phyloP scores from a whole-genome alignment of 371 early-diverging fungal genomes.

The Rhizomucor pusillus region DNA sequence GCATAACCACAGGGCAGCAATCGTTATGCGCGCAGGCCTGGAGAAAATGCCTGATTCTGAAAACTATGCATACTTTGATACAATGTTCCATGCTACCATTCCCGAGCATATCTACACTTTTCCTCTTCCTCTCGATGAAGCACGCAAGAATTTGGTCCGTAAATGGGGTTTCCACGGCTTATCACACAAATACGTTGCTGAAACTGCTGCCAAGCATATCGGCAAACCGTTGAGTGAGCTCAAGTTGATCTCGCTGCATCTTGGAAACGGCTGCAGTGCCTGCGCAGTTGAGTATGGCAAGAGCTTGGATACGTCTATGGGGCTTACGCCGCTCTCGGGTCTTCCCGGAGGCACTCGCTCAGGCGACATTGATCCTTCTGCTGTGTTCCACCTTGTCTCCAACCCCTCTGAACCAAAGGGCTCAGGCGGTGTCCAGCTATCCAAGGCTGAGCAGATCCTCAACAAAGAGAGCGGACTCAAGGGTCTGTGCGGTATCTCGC shows the following conservation, averaged over 20 bases:
- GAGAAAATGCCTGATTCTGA: constrained; percentile 11
- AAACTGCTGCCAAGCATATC: constrained; percentile 10
- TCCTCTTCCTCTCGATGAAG: constrained; percentile 30
- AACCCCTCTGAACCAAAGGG: constrained; percentile 3
- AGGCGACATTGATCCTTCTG: constrained; percentile 38
- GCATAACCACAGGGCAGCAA: constrained; percentile 32
- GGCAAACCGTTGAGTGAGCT: constrained; percentile 12
- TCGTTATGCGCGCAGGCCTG: constrained; percentile 20
- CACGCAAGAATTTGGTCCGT: constrained; percentile 14
- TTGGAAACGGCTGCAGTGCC: constrained; percentile 33
- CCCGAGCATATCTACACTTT: constrained; percentile 27
- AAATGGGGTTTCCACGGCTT: constrained; percentile 42
- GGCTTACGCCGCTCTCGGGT: constrained; percentile 31
- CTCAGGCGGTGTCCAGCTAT: constrained; percentile 8
- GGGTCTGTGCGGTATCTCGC: constrained; percentile 32
- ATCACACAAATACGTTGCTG: constrained; percentile 24
- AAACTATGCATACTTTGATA: constrained; percentile 38
- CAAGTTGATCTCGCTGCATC: constrained; percentile 30
- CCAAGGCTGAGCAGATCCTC: constrained; percentile 36
- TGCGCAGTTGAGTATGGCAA: constrained; percentile 29
- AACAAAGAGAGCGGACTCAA: constrained; percentile 33
- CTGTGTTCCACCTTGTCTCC: constrained; percentile 25
- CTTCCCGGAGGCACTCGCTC: constrained; percentile 20
- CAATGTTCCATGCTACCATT: constrained; percentile 32
- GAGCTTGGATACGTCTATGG: constrained; percentile 38